Evolutionary conservation across 1,139 yeast genomes (phyloP), one percentile per base, ranked within the genome.

Genomic region (Saccharomycopsis hybrid): DNA sequence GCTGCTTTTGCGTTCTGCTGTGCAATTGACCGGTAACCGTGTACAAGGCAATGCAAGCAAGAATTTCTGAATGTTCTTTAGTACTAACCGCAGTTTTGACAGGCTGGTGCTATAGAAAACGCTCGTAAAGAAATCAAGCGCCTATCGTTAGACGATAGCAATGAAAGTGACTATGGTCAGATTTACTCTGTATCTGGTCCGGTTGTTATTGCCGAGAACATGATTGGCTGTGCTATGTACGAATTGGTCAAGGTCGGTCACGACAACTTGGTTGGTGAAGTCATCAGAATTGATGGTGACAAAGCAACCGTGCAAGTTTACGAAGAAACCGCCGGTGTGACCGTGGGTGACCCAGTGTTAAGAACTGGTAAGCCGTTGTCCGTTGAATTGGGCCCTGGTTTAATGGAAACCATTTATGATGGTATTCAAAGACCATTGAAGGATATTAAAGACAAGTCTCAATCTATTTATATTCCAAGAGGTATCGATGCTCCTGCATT

Each of bases 171-270:
- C 59, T 87, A 86, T 68, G 96, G 96, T 56, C 82, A 76, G 60
- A 85, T 92, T 62, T 89, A 81, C 72, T 87, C 97, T 27, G 97
- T 92, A 50, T 89, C 97, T 27, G 97, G 97, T 62, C 97, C 98
- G 18, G 98, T 92, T 62, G 85, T 92, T 49, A 83, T 94, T 49
- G 98, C 98, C 46, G 98, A 92, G 70, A 85, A 92, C 72, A 88
- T 92, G 97, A 85, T 88, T 71, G 98, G 98, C 57, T 87, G 97
- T 78, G 96, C 97, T 62, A 92, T 92, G 99, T 89, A 92, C 77
- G 99, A 92, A 69, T 78, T 92, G 70, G 92, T 92, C 62, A 89
- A 85, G 69, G 98, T 92, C 56, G 98, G 99, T 60, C 97, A 92
- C 68, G 96, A 88, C 62, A 88, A 78, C 68, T 78, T 92, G 67